Evolutionary conservation across 345 rosid genomes (phyloP).

Genomic region (Draba incana): DNA sequence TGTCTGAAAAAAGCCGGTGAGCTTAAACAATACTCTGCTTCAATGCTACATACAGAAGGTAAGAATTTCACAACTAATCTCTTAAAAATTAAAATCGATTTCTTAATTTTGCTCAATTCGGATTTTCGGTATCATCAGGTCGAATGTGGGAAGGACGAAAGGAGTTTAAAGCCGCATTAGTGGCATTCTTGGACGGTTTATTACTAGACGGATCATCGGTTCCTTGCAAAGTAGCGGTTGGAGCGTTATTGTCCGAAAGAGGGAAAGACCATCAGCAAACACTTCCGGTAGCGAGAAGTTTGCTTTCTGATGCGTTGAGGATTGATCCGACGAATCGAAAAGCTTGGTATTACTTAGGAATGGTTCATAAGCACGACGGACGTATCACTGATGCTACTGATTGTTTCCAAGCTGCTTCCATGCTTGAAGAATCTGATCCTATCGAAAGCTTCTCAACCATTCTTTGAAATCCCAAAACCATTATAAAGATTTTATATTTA

Average conservation of each 20-base stretch:
- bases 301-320: conserved; percentile 87
- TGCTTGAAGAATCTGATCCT: conserved; percentile 95
- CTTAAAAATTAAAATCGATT: neutral
- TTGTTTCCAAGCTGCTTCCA: conserved; percentile 92
- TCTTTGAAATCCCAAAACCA: conserved; percentile 40
- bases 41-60: conserved; percentile 81
- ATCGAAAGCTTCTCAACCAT: conserved; percentile 80
- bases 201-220: conserved; percentile 64
- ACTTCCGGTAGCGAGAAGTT: conserved; percentile 81
- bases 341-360: conserved; percentile 92
- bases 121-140: conserved; percentile 50
- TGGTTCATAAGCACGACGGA: conserved; percentile 76
- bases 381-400: conserved; percentile 87
- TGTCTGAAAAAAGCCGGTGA: conserved; percentile 80
- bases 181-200: conserved; percentile 58
- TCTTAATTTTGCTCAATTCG: neutral
- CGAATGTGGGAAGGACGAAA: conserved; percentile 71
- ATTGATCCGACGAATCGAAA: conserved; percentile 79
- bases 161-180: conserved; percentile 56
- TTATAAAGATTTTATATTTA: conserved; percentile 3
- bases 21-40: conserved; percentile 69
- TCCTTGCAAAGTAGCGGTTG: conserved; percentile 67
- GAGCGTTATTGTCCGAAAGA: conserved; percentile 58
- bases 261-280: conserved; percentile 51
- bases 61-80: conserved; percentile 32